phyloP scores from a whole-genome alignment of 805 yeast species.

The Schizosaccharomyces osmophilus region DNA sequence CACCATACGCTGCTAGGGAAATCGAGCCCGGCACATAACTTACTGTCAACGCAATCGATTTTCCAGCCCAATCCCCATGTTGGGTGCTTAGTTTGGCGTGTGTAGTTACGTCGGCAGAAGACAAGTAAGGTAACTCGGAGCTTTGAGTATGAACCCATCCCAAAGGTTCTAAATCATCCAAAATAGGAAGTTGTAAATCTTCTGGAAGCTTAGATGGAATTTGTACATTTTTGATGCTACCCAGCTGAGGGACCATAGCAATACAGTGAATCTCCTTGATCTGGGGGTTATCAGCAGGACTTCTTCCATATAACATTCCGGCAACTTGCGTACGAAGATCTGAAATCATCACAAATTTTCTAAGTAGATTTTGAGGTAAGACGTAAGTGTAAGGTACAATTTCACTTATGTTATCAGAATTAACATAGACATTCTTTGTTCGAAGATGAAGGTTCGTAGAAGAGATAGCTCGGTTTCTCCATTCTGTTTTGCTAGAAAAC shows the following conservation, averaged over 20 bases:
- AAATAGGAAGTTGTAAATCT: constrained; percentile 11
- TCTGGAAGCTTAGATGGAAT: constrained; percentile 27
- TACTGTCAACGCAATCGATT: constrained; percentile 35
- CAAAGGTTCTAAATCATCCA: constrained; percentile 43
- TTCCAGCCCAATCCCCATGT: constrained; percentile 18
- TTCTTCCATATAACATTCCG: constrained; percentile 54
- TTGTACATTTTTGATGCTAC: constrained; percentile 39
- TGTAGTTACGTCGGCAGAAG: constrained; percentile 46
- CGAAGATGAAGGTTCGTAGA: constrained; percentile 49
- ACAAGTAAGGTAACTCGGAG: constrained; percentile 34
- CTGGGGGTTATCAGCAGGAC: constrained; percentile 44
- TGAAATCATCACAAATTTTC: constrained; percentile 52
- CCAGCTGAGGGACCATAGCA: constrained; percentile 72
- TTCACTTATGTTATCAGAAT: constrained; percentile 31
- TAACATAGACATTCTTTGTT: constrained; percentile 46
- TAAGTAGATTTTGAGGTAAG: constrained; percentile 58
- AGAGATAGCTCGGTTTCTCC: constrained; percentile 74
- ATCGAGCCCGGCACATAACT: constrained; percentile 67
- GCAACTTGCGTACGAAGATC: constrained; percentile 67
- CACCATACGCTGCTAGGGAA: constrained; percentile 39
- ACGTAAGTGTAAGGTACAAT: constrained; percentile 41
- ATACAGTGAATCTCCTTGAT: constrained; percentile 58
- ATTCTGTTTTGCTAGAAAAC: constrained; percentile 64
- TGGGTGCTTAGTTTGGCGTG: constrained; percentile 22
- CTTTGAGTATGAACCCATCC: constrained; percentile 92